A percentile compares a stretch with the other conserved stretches of the same genome.
Conservation (phyloP, 1,139 yeast genomes). For the Torulaspora globosa region DNA sequence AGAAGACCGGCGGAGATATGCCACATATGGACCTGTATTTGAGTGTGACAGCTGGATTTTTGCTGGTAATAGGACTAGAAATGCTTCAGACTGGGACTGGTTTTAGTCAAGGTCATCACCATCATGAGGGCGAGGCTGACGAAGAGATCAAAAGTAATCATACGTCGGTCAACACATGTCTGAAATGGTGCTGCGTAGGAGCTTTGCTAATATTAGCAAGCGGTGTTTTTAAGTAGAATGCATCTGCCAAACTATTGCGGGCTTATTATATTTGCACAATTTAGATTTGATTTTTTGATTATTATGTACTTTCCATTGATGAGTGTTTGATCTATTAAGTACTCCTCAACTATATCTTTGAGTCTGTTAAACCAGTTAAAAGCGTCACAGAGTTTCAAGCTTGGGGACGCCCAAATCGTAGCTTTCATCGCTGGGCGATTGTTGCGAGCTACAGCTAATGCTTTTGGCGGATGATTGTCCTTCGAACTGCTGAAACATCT, state of each 20-base stretch:
- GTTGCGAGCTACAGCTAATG: neutral
- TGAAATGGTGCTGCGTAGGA: conserved; percentile 37
- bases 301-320: no score
- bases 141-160: conserved; percentile 28
- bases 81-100: conserved; percentile 56
- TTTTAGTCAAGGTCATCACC: conserved; percentile 38
- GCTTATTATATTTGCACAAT: no score
- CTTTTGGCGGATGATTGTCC: neutral
- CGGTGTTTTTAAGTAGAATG: conserved; percentile 24
- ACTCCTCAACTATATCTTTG: neutral
- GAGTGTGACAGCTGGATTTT: conserved; percentile 77
- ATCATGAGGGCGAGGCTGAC: conserved; percentile 32
- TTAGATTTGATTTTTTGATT: neutral
- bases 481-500: neutral
- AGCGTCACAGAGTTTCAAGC: neutral
- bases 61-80: conserved; percentile 73
- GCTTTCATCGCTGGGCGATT: conserved; percentile 1
- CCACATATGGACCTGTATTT: conserved; percentile 43
- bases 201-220: conserved; percentile 32
- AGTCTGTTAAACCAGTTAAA: neutral
- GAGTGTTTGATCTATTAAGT: neutral
- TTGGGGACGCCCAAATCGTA: conserved; percentile 9
- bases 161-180: conserved; percentile 35
- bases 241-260: no score
- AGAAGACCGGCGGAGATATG: conserved; percentile 23